These are phyloP conservation scores for Ramalina intermedia DNA, from an alignment of 495 filamentous ascomycete species.

Conservation along the genomic window DNA sequence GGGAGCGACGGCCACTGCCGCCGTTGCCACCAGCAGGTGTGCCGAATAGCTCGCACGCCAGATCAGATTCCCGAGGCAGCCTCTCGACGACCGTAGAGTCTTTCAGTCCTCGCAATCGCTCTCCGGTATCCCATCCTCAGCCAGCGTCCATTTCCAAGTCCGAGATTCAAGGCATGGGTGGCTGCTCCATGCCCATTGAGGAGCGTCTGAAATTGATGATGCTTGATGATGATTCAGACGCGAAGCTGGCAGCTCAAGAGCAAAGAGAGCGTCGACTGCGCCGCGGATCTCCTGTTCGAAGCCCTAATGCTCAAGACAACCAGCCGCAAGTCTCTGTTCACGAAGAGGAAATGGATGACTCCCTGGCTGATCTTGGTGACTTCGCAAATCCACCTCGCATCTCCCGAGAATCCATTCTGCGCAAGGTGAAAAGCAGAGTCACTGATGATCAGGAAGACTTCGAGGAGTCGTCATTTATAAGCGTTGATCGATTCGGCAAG, in stretches of 20 bases:
- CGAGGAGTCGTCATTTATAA: slow-evolving; percentile 43
- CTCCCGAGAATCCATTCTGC: slow-evolving; percentile 83
- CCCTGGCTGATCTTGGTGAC: slow-evolving; percentile 39
- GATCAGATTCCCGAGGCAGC: slow-evolving; percentile 31
- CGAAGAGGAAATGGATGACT: slow-evolving; percentile 32
- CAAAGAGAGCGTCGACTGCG: slow-evolving; percentile 48
- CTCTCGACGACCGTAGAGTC: slow-evolving; percentile 51
- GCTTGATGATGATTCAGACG: slow-evolving; percentile 44
- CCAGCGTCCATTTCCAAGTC: slow-evolving; percentile 50
- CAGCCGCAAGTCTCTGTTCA: slow-evolving; percentile 25
- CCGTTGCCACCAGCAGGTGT: slow-evolving; percentile 45
- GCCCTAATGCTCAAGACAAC: slow-evolving; percentile 25
- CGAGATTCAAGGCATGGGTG: slow-evolving; percentile 54
- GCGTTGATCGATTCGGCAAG: slow-evolving; percentile 37
- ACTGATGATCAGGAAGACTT: slow-evolving; percentile 34
- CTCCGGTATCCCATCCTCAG: slow-evolving; percentile 49
- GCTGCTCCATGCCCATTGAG: slow-evolving; percentile 61
- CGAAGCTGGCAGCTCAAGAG: slow-evolving; percentile 23
- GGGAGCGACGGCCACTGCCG: slow-evolving; percentile 61
- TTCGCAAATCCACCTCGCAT: slow-evolving; percentile 61
- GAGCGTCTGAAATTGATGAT: slow-evolving; percentile 74
- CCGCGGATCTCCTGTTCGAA: slow-evolving; percentile 8
- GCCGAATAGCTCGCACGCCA: slow-evolving; percentile 22
- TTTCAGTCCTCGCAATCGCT: slow-evolving; percentile 41
- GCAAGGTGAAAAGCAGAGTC: slow-evolving; percentile 56